Conservation (phyloP, 2,329 filamentous ascomycete genomes). For the Emergomyces africanus region DNA sequence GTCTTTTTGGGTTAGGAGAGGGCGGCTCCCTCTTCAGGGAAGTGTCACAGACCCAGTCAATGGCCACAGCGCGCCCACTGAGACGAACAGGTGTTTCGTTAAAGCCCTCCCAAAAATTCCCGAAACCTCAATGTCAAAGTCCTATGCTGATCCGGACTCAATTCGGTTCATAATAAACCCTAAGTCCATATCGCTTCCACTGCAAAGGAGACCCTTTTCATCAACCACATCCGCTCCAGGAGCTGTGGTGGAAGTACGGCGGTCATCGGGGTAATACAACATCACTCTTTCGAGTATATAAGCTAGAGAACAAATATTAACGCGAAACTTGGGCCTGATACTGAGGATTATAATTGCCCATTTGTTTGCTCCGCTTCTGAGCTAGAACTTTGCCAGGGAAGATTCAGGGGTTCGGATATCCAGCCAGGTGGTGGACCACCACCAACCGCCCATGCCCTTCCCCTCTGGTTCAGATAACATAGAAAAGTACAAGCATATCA, state of each 20-base stretch:
- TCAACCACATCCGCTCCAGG: not conserved
- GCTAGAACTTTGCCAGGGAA: not conserved
- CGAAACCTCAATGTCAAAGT: not conserved
- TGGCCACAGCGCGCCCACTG: not conserved
- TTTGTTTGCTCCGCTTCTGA: not conserved
- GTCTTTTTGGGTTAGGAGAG: not conserved
- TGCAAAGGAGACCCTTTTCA: not conserved
- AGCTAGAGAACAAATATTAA: too few relatives aligned
- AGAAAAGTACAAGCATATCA: not conserved
- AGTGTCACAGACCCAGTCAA: not conserved
- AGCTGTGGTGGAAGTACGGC: not conserved
- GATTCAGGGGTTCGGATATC: not conserved
- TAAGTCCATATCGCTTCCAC: not conserved
- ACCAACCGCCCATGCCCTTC: not conserved
- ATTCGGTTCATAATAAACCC: not conserved
- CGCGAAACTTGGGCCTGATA: too few relatives aligned
- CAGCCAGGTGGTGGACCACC: not conserved
- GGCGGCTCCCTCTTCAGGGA: too few relatives aligned
- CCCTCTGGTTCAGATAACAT: not conserved
- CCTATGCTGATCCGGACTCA: not conserved
- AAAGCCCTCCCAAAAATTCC: not conserved
- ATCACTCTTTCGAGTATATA: too few relatives aligned
- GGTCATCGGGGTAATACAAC: not conserved
- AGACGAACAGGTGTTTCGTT: not conserved
- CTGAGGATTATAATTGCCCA: not conserved